Evolutionary conservation across 208 protist species (phyloP).

Genomic region (Crithidia bombi): DNA sequence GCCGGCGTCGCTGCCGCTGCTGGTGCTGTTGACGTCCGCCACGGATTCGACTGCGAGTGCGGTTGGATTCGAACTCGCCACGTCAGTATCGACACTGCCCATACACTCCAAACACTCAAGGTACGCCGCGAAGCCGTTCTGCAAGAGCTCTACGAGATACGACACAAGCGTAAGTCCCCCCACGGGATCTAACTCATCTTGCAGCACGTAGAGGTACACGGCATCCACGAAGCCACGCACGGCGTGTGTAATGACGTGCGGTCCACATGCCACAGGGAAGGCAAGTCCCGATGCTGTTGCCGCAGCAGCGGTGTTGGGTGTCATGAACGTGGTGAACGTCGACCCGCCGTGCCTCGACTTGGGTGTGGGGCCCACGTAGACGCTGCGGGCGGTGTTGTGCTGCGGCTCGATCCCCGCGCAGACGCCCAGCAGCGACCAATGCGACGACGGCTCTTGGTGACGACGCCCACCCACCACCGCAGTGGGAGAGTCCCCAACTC

Average conservation of each 20-base stretch:
- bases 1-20: not conserved
- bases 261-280: constrained; percentile 33
- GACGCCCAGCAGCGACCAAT: constrained; percentile 24
- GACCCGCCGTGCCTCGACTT: constrained; percentile 10
- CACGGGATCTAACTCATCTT: constrained; percentile 31
- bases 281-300: constrained; percentile 1
- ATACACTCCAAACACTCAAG: constrained; percentile 31
- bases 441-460: constrained; percentile 8
- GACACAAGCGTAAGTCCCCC: constrained; percentile 30
- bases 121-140: constrained; percentile 39
- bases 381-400: constrained; percentile 17
- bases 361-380: constrained; percentile 6
- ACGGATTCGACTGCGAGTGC: not conserved
- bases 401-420: constrained; percentile 13
- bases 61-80: not conserved
- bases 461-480: not conserved
- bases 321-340: not conserved
- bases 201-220: constrained; percentile 31
- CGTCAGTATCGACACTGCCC: too few relatives aligned
- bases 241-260: constrained; percentile 42
- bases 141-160: constrained; percentile 36
- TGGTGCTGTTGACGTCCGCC: constrained; percentile 7
- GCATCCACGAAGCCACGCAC: constrained; percentile 36
- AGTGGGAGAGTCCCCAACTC: not conserved
- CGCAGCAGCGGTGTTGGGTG: not conserved